Percentiles rank a stretch among this genome's conserved stretches.
These are phyloP conservation scores for Urtica urens DNA, from an alignment of 306 rosid genomes.

Conservation along the genomic window DNA sequence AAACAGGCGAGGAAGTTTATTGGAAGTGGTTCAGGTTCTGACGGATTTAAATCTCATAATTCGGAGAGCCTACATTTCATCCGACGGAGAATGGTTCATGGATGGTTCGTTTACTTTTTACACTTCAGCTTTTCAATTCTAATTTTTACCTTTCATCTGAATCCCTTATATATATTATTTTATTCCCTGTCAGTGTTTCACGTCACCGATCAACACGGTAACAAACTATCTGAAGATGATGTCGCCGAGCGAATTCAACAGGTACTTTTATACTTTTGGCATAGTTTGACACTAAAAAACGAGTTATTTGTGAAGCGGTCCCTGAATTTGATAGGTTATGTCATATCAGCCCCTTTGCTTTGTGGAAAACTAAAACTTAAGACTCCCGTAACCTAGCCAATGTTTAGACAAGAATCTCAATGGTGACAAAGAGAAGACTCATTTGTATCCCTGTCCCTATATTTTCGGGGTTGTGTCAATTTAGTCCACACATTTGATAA, in stretches of 20 bases:
- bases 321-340: too few relatives aligned
- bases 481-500: too few relatives aligned
- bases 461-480: too few relatives aligned
- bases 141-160: background rate
- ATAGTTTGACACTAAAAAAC: too few relatives aligned
- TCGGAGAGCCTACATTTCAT: constrained; percentile 86
- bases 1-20: constrained; percentile 79
- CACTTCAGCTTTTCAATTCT: background rate
- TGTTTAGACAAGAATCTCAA: too few relatives aligned
- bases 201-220: constrained; percentile 80
- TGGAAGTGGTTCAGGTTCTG: constrained; percentile 87
- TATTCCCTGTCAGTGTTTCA: constrained; percentile 50
- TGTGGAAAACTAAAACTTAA: too few relatives aligned
- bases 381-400: too few relatives aligned
- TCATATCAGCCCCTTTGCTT: too few relatives aligned
- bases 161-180: background rate
- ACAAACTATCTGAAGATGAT: constrained; percentile 55
- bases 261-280: too few relatives aligned
- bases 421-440: too few relatives aligned
- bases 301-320: too few relatives aligned
- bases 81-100: constrained; percentile 99
- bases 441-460: too few relatives aligned
- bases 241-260: constrained; percentile 86
- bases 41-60: constrained; percentile 79
- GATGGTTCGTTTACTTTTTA: constrained; percentile 51